phyloP scores from a whole-genome alignment of 1,284 basidiomycete genomes.

The Fistulinella cinereoalba region DNA sequence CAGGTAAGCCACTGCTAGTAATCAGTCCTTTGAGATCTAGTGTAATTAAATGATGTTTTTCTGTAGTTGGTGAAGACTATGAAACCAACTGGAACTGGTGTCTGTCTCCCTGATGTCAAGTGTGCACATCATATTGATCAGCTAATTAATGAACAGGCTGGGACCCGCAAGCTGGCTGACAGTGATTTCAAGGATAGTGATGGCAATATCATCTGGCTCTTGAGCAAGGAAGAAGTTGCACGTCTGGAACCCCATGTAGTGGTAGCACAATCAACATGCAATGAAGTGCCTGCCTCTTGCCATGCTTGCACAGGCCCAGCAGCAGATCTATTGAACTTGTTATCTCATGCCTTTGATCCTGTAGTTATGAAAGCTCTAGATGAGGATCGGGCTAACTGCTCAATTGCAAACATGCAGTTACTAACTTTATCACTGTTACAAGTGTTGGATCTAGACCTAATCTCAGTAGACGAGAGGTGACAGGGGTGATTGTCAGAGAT shows the following conservation, averaged over 20 bases:
- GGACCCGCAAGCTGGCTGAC: conserved; percentile 27
- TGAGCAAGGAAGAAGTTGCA: background rate
- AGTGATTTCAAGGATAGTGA: conserved; percentile 8
- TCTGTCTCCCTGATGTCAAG: conserved; percentile 29
- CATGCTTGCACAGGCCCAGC: background rate
- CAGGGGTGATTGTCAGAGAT: conserved; percentile 5
- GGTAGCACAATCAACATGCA: background rate
- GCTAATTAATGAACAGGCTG: conserved; percentile 24
- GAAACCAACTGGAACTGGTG: conserved; percentile 36
- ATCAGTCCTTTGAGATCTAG: background rate
- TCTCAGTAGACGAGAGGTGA: conserved; percentile 2
- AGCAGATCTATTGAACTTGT: background rate
- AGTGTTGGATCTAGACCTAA: conserved; percentile 16
- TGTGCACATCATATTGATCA: conserved; percentile 28
- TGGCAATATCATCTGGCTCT: background rate
- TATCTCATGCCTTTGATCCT: conserved; percentile 1
- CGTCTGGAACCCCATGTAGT: background rate
- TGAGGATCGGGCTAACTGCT: background rate
- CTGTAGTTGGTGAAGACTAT: conserved; percentile 12
- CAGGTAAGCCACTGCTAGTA: conserved; percentile 20
- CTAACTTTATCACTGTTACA: conserved; percentile 7
- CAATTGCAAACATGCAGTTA: background rate
- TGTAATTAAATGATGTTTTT: background rate
- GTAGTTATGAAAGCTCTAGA: background rate
- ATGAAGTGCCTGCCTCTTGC: background rate